Percentiles rank a stretch among this genome's conserved stretches.
These are phyloP conservation scores for Aspergillus calidoustus DNA, from an alignment of 2,329 filamentous ascomycete genomes.

Conservation along the genomic window DNA sequence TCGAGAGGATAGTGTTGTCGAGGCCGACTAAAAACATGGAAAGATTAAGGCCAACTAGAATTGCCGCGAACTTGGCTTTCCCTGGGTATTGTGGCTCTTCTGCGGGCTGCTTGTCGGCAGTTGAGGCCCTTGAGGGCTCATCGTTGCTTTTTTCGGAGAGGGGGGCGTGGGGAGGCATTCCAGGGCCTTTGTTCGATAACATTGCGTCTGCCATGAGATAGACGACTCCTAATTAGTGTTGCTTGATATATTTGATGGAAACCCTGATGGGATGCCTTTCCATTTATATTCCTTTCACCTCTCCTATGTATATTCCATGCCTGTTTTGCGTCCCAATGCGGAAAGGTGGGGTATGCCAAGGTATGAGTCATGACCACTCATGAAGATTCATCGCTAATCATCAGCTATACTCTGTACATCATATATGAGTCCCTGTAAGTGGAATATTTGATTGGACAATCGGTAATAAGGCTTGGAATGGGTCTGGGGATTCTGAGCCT, in stretches of 20 bases:
- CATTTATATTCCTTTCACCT: not conserved
- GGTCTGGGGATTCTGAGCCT: no score
- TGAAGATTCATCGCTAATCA: not conserved
- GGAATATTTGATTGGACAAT: not conserved
- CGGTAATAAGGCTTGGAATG: not conserved
- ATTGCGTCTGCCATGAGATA: not conserved
- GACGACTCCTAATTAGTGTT: not conserved
- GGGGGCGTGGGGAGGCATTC: not conserved
- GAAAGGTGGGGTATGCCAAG: constrained; percentile 7
- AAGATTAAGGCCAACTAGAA: not conserved
- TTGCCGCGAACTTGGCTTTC: not conserved
- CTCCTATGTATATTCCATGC: not conserved
- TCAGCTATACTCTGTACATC: not conserved
- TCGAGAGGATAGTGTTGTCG: constrained; percentile 39
- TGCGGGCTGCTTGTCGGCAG: not conserved
- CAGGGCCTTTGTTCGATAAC: not conserved
- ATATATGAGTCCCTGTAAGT: not conserved
- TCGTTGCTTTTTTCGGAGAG: not conserved
- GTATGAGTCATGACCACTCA: constrained; percentile 9
- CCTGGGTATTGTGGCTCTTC: not conserved
- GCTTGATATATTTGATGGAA: not conserved
- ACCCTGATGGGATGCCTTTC: not conserved
- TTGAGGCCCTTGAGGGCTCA: not conserved
- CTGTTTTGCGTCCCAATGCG: not conserved
- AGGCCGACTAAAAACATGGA: constrained; percentile 7